These are phyloP conservation scores for Tylopilus rubrobrunneus DNA, from an alignment of 768 basidiomycete genomes.

Conservation along the genomic window DNA sequence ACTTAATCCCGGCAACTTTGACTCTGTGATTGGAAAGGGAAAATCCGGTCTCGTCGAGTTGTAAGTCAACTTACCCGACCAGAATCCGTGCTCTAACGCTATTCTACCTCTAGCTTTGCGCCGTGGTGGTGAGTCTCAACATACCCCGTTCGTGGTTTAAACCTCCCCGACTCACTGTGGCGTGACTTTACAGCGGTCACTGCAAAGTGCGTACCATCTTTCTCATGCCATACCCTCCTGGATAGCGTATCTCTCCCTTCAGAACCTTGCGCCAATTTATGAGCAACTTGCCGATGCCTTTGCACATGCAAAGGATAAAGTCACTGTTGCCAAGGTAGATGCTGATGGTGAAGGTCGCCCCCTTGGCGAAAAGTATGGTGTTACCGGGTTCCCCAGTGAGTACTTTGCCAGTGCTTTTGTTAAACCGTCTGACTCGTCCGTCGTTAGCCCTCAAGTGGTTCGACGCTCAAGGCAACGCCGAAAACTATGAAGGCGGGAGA, in stretches of 20 bases:
- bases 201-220: conserved; percentile 62
- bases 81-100: neutral
- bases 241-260: neutral
- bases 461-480: conserved; percentile 57
- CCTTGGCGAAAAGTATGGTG: conserved; percentile 72
- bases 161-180: neutral
- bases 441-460: conserved; percentile 88
- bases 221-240: neutral
- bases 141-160: neutral
- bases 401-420: neutral
- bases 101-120: conserved; percentile 54
- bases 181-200: conserved; percentile 54
- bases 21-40: conserved; percentile 68
- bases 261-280: conserved; percentile 86
- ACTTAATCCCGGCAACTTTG: conserved; percentile 71
- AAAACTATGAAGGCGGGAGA: conserved; percentile 72
- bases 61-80: conserved; percentile 43
- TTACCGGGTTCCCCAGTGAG: conserved; percentile 85
- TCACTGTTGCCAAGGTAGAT: conserved; percentile 88
- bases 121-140: conserved; percentile 73
- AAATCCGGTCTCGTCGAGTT: conserved; percentile 89
- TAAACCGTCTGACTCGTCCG: neutral
- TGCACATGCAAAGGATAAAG: conserved; percentile 70
- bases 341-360: conserved; percentile 84
- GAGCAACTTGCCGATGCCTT: conserved; percentile 91